Evolutionary conservation across 495 filamentous ascomycete species (phyloP).

Genomic region (Hypoxylon rickii): DNA sequence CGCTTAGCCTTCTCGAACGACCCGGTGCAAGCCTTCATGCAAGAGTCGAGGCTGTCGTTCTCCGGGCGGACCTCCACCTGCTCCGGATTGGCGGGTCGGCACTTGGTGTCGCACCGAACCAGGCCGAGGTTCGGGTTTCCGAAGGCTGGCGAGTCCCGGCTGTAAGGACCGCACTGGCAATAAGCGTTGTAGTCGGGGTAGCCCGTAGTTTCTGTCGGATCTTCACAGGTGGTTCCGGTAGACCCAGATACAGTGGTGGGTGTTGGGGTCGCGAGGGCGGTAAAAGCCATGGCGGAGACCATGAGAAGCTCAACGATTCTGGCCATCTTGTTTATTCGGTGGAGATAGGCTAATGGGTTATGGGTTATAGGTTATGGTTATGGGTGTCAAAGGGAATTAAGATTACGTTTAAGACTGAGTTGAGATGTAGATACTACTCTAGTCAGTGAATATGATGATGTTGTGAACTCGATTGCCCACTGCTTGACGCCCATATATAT

Average conservation of each 20-base stretch:
- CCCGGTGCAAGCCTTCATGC: slow-evolving; percentile 33
- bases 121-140: slow-evolving; percentile 37
- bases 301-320: slow-evolving; percentile 3
- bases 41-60: slow-evolving; percentile 22
- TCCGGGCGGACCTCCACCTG: slow-evolving; percentile 24
- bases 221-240: slow-evolving; percentile 13
- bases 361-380: no score
- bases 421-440: no score
- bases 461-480: no score
- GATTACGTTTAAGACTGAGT: no score
- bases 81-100: slow-evolving; percentile 16
- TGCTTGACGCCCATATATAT: no score
- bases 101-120: slow-evolving; percentile 34
- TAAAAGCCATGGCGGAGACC: slow-evolving; percentile 2
- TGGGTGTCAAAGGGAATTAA: no score
- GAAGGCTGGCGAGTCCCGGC: slow-evolving; percentile 17
- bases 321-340: slow-evolving; percentile 10
- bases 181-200: slow-evolving; percentile 36
- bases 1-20: slow-evolving; percentile 36
- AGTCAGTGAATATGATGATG: no score
- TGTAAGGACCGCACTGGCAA: slow-evolving; percentile 31
- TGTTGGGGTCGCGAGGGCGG: slow-evolving; percentile 13
- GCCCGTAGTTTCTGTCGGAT: slow-evolving; percentile 23
- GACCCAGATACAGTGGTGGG: slow-evolving; percentile 3
- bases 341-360: background rate